These are phyloP conservation scores for Gossypium davidsonii DNA, from an alignment of 441 rosid species.

Conservation along the genomic window DNA sequence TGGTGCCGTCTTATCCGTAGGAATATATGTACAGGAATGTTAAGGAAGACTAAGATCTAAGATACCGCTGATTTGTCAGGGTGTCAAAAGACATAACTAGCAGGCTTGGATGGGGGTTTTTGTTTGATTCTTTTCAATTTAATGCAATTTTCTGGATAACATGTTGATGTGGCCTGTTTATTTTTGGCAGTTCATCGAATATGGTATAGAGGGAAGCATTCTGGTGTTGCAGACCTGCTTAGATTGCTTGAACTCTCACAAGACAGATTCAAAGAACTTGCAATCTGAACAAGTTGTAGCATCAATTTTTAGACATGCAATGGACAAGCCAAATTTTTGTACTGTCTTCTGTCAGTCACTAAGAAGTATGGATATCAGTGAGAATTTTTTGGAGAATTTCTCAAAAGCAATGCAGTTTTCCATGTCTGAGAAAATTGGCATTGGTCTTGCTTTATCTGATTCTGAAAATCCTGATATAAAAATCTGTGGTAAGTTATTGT, in stretches of 20 bases:
- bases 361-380: conserved; percentile 38
- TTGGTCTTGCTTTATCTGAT: conserved; percentile 69
- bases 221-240: conserved; percentile 57
- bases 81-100: background rate
- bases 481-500: conserved; percentile 41
- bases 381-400: conserved; percentile 47
- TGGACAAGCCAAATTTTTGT: conserved; percentile 58
- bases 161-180: background rate
- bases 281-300: conserved; percentile 51
- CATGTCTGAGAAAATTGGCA: conserved; percentile 54
- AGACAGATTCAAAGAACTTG: conserved; percentile 32
- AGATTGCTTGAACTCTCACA: conserved; percentile 43
- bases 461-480: conserved; percentile 48
- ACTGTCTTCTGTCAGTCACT: conserved; percentile 63
- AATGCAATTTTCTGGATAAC: background rate
- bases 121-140: background rate
- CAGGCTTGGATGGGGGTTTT: background rate
- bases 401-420: conserved; percentile 48
- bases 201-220: conserved; percentile 57
- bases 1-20: background rate
- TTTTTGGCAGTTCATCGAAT: conserved; percentile 50
- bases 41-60: background rate
- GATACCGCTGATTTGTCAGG: background rate
- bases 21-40: background rate
- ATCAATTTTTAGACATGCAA: conserved; percentile 46